A percentile compares a stretch with the other conserved stretches of the same genome.
phyloP scores from a whole-genome alignment of 1,139 yeast genomes.

The Yamadazyma sp. region DNA sequence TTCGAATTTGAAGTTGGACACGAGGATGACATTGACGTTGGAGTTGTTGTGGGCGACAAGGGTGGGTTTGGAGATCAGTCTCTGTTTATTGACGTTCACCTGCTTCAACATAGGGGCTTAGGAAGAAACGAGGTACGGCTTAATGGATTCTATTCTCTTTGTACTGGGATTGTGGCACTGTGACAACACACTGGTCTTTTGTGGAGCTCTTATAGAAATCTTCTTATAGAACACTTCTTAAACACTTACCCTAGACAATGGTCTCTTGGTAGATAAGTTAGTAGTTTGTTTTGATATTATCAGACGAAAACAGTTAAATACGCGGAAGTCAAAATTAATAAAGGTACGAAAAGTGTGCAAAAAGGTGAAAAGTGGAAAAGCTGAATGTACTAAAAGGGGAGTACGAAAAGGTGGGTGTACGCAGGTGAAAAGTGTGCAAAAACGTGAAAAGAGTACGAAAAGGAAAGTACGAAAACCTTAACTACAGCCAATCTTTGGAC shows the following conservation, averaged over 20 bases:
- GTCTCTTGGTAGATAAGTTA: no score
- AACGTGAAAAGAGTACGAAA: no score
- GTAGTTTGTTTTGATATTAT: background rate
- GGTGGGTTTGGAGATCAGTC: constrained; percentile 13
- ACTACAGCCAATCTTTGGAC: no score
- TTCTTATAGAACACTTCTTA: no score
- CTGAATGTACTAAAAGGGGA: background rate
- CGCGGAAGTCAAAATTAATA: no score
- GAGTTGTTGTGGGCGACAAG: constrained; percentile 11
- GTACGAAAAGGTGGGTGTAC: background rate
- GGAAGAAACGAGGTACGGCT: background rate
- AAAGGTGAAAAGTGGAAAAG: background rate
- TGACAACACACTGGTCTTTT: no score
- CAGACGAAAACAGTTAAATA: constrained; percentile 1
- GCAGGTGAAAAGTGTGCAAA: background rate
- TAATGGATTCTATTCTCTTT: no score
- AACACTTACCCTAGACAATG: background rate
- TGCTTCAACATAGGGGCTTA: constrained; percentile 1
- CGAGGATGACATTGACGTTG: constrained; percentile 33
- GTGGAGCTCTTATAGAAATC: no score
- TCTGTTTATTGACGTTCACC: constrained; percentile 3
- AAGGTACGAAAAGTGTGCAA: no score
- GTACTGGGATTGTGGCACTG: no score
- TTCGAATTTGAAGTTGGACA: constrained; percentile 34
- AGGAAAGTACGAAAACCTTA: no score